A percentile compares a stretch with the other conserved stretches of the same genome.
Evolutionary conservation across 352 stramenopile species (phyloP).

Genomic region (Phytophthora lateralis): DNA sequence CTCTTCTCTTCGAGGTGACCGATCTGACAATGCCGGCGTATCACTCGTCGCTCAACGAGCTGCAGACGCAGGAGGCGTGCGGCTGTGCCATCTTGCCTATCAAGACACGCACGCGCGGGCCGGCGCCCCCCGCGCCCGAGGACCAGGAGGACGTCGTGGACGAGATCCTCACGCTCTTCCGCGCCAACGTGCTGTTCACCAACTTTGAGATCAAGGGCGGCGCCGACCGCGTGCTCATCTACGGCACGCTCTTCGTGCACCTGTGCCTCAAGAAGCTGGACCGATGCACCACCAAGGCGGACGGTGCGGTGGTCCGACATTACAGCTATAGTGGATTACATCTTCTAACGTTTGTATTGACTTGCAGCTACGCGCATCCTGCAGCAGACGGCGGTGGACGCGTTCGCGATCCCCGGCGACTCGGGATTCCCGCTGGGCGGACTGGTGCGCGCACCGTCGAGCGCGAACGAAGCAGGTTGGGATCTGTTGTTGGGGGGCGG

Average conservation of each 20-base stretch:
- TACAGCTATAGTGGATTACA: not conserved
- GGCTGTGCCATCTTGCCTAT: conserved; percentile 90
- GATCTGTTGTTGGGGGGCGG: not conserved
- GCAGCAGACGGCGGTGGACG: conserved; percentile 81
- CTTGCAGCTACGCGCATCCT: conserved; percentile 71
- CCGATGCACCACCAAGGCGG: conserved; percentile 73
- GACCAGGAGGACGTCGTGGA: conserved; percentile 92
- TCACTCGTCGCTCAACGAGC: conserved; percentile 89
- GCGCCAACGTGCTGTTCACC: conserved; percentile 94
- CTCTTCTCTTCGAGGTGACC: conserved; percentile 15
- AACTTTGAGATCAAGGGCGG: conserved; percentile 94
- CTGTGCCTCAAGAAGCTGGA: conserved; percentile 92
- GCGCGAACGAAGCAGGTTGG: conserved; percentile 77
- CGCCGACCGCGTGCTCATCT: conserved; percentile 93
- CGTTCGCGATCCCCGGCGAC: conserved; percentile 89
- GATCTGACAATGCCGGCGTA: conserved; percentile 84
- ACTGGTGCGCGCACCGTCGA: conserved; percentile 74
- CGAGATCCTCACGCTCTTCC: conserved; percentile 93
- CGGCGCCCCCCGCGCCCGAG: conserved; percentile 83
- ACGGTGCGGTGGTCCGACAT: conserved; percentile 41
- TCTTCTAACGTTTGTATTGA: not conserved
- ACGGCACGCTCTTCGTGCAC: conserved; percentile 93
- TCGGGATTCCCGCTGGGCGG: conserved; percentile 83
- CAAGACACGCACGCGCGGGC: conserved; percentile 87
- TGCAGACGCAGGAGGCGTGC: conserved; percentile 74